These are phyloP conservation scores for Diaporthe caulivora DNA, from an alignment of 2,329 filamentous ascomycete genomes.

Conservation along the genomic window DNA sequence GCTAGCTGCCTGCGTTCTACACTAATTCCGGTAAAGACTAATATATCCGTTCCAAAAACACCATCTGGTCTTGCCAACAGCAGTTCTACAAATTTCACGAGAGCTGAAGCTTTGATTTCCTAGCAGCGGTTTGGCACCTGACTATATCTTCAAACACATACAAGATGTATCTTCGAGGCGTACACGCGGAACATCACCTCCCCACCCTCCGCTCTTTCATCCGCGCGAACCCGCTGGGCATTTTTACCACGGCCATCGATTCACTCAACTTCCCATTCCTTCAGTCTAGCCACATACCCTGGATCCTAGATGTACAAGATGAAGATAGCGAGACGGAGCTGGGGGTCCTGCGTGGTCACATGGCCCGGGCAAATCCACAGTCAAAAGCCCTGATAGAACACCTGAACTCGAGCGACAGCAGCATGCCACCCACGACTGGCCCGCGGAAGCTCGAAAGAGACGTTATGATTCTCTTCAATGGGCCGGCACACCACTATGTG, in stretches of 20 bases:
- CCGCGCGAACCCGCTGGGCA: slow-evolving; percentile 69
- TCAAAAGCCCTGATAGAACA: slow-evolving; percentile 69
- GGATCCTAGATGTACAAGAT: slow-evolving; percentile 64
- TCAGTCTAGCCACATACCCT: slow-evolving; percentile 72
- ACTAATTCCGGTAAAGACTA: neutral
- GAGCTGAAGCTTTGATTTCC: neutral
- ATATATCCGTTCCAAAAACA: neutral
- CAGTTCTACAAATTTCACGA: neutral
- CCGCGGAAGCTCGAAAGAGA: slow-evolving; percentile 58
- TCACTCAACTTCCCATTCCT: slow-evolving; percentile 63
- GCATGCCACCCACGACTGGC: slow-evolving; percentile 43
- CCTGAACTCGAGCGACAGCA: neutral
- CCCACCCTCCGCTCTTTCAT: slow-evolving; percentile 67
- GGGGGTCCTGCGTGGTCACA: slow-evolving; percentile 67
- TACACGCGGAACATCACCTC: slow-evolving; percentile 65
- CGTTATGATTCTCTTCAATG: slow-evolving; percentile 73
- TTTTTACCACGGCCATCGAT: slow-evolving; percentile 72
- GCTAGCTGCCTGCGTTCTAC: too few species aligned
- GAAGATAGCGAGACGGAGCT: slow-evolving; percentile 55
- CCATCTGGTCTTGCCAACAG: neutral
- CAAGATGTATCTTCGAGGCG: slow-evolving; percentile 69
- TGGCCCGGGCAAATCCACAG: slow-evolving; percentile 74
- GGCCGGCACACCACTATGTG: slow-evolving; percentile 71
- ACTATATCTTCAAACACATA: neutral
- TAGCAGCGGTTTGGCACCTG: neutral